Base-by-base conservation (phyloP, 768 basidiomycete genomes). In the Crucibulum laeve region DNA sequence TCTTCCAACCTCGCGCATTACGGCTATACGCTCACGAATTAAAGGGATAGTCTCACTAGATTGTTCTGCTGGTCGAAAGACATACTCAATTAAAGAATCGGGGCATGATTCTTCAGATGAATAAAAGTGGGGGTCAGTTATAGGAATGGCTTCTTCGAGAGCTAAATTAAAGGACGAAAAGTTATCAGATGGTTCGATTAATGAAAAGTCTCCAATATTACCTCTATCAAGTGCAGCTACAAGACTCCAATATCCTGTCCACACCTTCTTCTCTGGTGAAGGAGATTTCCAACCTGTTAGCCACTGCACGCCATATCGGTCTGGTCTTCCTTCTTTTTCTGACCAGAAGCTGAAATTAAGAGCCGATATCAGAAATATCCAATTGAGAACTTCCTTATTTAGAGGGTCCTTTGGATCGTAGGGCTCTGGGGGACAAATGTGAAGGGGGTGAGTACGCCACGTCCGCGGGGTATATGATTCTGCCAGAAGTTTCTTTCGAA, bases 301-400 rank as follows among this genome's bases (percentile, higher is more conserved):
- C 90, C 91, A 93, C 53, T 82, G 73, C 2, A 94, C 81, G 17
- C 85, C 88, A 56, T 81, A 95, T 21, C 88, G 73, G 25, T 76
- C 80, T 3, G 67, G 51, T 4, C 51, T 61, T 0, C 79, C 77
- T 48, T 84, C 80, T 32, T 63, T 71, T 55, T 84, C 80, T 0
- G 85, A 91, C 92, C 93, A 94, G 61, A 90, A 95, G 54, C 77
- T 87, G 62, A 90, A 95, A 61, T 91, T 95, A 40, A 91, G 74
- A 13, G 83, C 76, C 2, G 86, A 91, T 32, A 94, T 82, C 47
- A 89, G 76, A 63, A 94, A 93, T 46, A 94, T 84, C 91, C 91
- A 94, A 64, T 92, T 69, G 22, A 93, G 67, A 37, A 74, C 76
- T 32, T 68, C 62, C 56, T 68, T 76, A 28, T 80, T 86, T 46